A percentile compares a stretch with the other conserved stretches of the same genome.
Conservation (phyloP, 2,329 filamentous ascomycete species). For the Trichoderma brevicompactum region DNA sequence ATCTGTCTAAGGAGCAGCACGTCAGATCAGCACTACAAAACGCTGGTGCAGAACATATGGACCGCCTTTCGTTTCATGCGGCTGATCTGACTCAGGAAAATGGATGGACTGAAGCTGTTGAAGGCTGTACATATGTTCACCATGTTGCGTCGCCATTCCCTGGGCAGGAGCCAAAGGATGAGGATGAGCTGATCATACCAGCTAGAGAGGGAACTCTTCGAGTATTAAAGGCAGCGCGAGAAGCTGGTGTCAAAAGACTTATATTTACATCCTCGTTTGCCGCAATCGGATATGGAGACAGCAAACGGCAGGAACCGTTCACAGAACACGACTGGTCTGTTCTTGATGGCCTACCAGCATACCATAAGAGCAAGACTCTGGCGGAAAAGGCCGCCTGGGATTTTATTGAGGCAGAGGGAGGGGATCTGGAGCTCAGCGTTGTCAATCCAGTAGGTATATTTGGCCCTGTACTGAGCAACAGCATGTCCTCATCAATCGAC, state of each 20-base stretch:
- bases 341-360: slow-evolving; percentile 31
- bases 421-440: slow-evolving; percentile 35
- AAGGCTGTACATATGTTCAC: slow-evolving; percentile 39
- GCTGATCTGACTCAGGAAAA: slow-evolving; percentile 38
- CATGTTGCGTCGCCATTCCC: slow-evolving; percentile 44
- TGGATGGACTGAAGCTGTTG: slow-evolving; percentile 39
- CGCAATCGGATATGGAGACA: slow-evolving; percentile 34
- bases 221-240: slow-evolving; percentile 27
- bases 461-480: slow-evolving; percentile 38
- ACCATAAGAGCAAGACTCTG: slow-evolving; percentile 34
- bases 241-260: slow-evolving; percentile 43
- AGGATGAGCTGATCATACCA: slow-evolving; percentile 31
- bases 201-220: slow-evolving; percentile 33
- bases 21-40: slow-evolving; percentile 18
- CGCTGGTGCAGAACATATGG: slow-evolving; percentile 25
- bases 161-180: slow-evolving; percentile 24
- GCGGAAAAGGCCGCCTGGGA: slow-evolving; percentile 40
- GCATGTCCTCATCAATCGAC: slow-evolving; percentile 7
- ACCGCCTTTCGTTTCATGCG: slow-evolving; percentile 35
- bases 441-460: slow-evolving; percentile 39
- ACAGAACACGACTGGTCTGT: slow-evolving; percentile 44
- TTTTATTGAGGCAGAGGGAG: slow-evolving; percentile 36
- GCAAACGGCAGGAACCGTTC: slow-evolving; percentile 48
- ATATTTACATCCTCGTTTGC: slow-evolving; percentile 54
- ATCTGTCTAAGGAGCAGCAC: slow-evolving; percentile 27